Evolutionary conservation across 2,329 filamentous ascomycete genomes (phyloP).

Genomic region (Phoma sp.): DNA sequence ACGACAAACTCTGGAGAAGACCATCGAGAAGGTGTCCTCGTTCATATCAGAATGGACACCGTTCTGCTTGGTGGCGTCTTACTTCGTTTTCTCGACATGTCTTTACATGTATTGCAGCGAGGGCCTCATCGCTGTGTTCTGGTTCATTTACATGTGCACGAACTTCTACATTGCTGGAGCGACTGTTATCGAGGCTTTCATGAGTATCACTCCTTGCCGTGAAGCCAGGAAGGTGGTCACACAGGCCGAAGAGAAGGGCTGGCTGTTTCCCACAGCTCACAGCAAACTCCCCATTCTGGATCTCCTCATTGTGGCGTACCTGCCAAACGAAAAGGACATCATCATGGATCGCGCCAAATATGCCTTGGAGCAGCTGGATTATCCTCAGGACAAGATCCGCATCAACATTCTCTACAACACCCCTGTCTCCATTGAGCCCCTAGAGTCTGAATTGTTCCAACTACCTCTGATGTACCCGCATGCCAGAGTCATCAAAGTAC

Average conservation of each 20-base stretch:
- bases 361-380: constrained; percentile 54
- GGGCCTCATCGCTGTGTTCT: constrained; percentile 49
- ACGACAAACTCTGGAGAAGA: constrained; percentile 5
- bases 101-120: constrained; percentile 51
- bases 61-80: constrained; percentile 49
- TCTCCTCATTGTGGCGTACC: constrained; percentile 57
- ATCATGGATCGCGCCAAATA: constrained; percentile 56
- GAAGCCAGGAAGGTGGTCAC: constrained; percentile 47
- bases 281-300: constrained; percentile 52
- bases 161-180: constrained; percentile 54
- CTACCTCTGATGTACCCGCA: constrained; percentile 49
- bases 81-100: constrained; percentile 51
- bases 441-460: constrained; percentile 52
- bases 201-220: constrained; percentile 46
- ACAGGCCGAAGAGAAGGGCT: constrained; percentile 48
- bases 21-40: constrained; percentile 24
- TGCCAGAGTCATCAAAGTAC: constrained; percentile 55
- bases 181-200: constrained; percentile 51
- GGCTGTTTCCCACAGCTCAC: constrained; percentile 52
- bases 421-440: constrained; percentile 53
- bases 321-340: constrained; percentile 59
- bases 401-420: constrained; percentile 59
- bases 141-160: constrained; percentile 53
- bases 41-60: constrained; percentile 52
- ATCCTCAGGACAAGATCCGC: constrained; percentile 54